Conservation (phyloP, 352 stramenopile species). For the Globisporangium carolinianum region DNA sequence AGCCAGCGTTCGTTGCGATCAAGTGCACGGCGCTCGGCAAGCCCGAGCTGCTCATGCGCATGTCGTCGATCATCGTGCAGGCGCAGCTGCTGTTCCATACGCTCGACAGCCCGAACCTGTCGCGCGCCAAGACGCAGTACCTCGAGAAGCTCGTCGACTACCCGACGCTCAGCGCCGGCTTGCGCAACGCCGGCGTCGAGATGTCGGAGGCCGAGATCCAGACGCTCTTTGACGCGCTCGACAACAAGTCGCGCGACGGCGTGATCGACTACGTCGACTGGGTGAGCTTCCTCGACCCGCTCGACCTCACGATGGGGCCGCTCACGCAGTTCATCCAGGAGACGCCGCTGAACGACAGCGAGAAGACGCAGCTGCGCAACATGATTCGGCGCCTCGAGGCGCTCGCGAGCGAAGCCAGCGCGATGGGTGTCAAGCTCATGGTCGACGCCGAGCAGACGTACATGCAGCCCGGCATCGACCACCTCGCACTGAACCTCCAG, state of each 20-base stretch:
- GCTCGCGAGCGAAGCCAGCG: slow-evolving; percentile 62
- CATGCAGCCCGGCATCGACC: slow-evolving; percentile 97
- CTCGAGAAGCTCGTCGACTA: slow-evolving; percentile 78
- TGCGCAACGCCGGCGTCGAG: slow-evolving; percentile 59
- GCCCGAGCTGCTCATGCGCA: slow-evolving; percentile 92
- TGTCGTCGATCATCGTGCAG: slow-evolving; percentile 92
- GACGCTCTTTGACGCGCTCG: slow-evolving; percentile 58
- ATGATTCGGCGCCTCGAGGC: slow-evolving; percentile 84
- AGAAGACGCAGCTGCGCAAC: slow-evolving; percentile 89
- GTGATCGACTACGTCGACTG: slow-evolving; percentile 94
- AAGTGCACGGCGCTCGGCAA: slow-evolving; percentile 97
- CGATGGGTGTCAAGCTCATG: slow-evolving; percentile 90
- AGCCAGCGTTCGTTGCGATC: slow-evolving; percentile 92
- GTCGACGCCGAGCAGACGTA: slow-evolving; percentile 98
- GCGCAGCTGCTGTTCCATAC: slow-evolving; percentile 88
- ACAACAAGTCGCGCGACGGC: slow-evolving; percentile 57
- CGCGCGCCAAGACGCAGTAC: slow-evolving; percentile 74
- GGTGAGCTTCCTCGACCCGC: slow-evolving; percentile 88
- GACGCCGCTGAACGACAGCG: slow-evolving; percentile 66
- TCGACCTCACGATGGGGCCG: slow-evolving; percentile 85
- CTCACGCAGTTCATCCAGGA: slow-evolving; percentile 85
- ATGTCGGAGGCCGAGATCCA: slow-evolving; percentile 59
- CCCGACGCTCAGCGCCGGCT: slow-evolving; percentile 56
- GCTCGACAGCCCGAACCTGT: slow-evolving; percentile 85
- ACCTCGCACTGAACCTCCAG: slow-evolving; percentile 84